Evolutionary conservation across 2,329 filamentous ascomycete genomes (phyloP), one percentile per base, ranked within the genome.

Genomic region (Colletotrichum sp.): DNA sequence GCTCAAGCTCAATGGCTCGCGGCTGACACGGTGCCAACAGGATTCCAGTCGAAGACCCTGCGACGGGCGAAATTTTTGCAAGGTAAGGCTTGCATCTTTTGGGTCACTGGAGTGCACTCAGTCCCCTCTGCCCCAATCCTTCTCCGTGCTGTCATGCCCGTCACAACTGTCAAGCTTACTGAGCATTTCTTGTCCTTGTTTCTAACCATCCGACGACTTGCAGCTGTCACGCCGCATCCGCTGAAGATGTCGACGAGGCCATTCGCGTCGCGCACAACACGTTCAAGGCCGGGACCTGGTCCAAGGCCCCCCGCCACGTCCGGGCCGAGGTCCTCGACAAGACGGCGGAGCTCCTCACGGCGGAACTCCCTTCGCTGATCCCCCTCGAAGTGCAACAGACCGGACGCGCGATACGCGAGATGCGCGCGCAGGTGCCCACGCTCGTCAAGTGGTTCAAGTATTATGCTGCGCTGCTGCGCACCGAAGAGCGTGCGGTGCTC

Each of bases 401-500:
- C 0, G 94, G 94, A 4, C 91, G 93, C 1, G 91, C 91, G 0
- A 86, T 93, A 32, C 91, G 93, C 30, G 94, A 95, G 82, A 94
- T 95, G 92, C 88, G 89, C 65, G 92, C 93, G 2, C 94, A 95
- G 81, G 90, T 94, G 7, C 90, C 91, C 0, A 91, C 90, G 1
- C 86, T 95, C 1, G 89, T 92, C 1, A 90, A 91, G 59, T 95
- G 93, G 93, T 92, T 95, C 84, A 91, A 90, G 76, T 95, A 95
- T 85, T 95, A 93, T 80, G 92, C 93, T 3, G 88, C 92, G 0
- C 81, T 94, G 2, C 88, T 94, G 36, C 90, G 93, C n/a, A 92
- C 91, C 1, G 92, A 94, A 80, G 92, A 94, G 83, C 89, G 92
- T 4, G 84, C 91, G 3, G 90, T 95, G 0, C 87, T 94, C 2